Conservation (phyloP, 2,329 filamentous ascomycete species). For the Acrocalymma vagum region DNA sequence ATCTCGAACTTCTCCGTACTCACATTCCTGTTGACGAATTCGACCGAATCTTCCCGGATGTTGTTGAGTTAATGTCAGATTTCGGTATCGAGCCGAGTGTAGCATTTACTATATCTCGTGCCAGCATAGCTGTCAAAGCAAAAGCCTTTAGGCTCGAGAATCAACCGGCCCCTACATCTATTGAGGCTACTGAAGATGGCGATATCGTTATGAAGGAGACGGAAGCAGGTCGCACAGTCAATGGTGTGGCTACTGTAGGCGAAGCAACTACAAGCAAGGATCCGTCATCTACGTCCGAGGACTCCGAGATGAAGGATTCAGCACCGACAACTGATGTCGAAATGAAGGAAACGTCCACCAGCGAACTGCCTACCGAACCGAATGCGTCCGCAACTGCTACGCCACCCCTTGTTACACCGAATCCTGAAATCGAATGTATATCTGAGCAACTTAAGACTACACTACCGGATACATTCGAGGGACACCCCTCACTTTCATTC, state of each 20-base stretch:
- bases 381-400: constrained; percentile 1
- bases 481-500: constrained; percentile 78
- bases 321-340: constrained; percentile 7
- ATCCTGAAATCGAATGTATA: constrained; percentile 77
- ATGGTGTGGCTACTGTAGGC: constrained; percentile 8
- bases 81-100: constrained; percentile 82
- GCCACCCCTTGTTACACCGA: constrained; percentile 49
- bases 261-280: constrained; percentile 9
- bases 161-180: constrained; percentile 21
- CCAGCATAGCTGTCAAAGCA: constrained; percentile 66
- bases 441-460: constrained; percentile 72
- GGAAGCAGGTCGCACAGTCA: constrained; percentile 19
- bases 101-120: constrained; percentile 84
- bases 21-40: constrained; percentile 81
- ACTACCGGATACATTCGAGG: constrained; percentile 70
- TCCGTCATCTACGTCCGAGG: constrained; percentile 20
- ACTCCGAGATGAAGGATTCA: constrained; percentile 53
- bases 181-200: constrained; percentile 51
- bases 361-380: constrained; percentile 1
- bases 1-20: constrained; percentile 85
- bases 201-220: constrained; percentile 55
- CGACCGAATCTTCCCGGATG: constrained; percentile 77
- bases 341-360: neutral
- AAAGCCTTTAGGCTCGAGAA: constrained; percentile 48
- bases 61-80: constrained; percentile 76